Base-by-base conservation (phyloP, 164 flowering plant genomes). In the Houttuynia cordata region DNA sequence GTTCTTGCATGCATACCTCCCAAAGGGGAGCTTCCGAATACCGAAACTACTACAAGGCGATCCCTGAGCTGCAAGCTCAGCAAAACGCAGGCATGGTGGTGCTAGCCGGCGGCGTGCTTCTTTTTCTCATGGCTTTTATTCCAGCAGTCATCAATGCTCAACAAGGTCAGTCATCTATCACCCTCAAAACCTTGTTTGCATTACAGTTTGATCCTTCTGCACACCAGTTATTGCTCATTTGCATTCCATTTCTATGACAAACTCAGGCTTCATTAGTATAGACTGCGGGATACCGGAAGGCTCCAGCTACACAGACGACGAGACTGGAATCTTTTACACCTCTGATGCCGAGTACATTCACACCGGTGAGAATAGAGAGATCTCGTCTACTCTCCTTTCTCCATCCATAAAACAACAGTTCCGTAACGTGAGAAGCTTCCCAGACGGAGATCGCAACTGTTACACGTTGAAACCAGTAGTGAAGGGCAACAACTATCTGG, bases 401-500 rank as follows among this genome's bases (percentile, higher is more conserved):
- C 4, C 19, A 17, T 14, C 53, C 15, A 24, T 49, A 10, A 34
- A n/a, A 4, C 53, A 3, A 13, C 62, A 60, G 42, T 60, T 20
- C 40, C 54, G 54, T 0, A 60, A 47, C 40, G 37, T 60, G 62
- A 47, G 53, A 60, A 60, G 40, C 13, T 60, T 60, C 22, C 62
- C 62, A 1, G 54, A 60, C 19, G 62, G 62, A 23, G 41, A 25
- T 14, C 53, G 62, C 34, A 60, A 50, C 21, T 60, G 62, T 18
- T 60, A 60, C 54, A 49, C 62, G 25, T 24, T 60, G 40, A 49
- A n/a, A 24, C 53, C 62, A 0, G 62, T 59, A 0, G 63, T 56
- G 30, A 60, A 24, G 18, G 61, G 70, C 0, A 52, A 21, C 7
- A 71, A 60, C n/a, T 79, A 70, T 56, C 53, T 83, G 62, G 66